Percentiles rank a stretch among this genome's conserved stretches.
Conservation (phyloP, 345 rosid species). For the Cardamine occulta region DNA sequence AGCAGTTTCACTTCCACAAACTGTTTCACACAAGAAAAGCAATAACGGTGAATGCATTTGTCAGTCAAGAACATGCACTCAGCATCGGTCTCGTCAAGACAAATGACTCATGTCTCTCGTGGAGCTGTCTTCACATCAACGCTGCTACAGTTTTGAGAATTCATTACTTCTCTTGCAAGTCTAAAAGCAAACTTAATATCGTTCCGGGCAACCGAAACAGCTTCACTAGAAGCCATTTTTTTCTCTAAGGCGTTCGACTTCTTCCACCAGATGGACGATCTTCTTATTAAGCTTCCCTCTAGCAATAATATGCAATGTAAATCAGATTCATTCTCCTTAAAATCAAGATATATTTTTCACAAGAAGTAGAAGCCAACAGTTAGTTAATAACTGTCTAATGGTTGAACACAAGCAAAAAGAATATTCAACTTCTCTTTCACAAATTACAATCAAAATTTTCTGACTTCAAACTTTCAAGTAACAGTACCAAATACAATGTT, state of each 20-base stretch:
- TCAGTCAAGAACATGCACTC: neutral
- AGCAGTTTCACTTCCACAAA: slow-evolving; percentile 26
- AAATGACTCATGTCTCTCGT: slow-evolving; percentile 59
- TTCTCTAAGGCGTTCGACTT: neutral
- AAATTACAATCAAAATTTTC: slow-evolving; percentile 50
- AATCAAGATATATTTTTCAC: neutral
- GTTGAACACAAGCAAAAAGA: neutral
- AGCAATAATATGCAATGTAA: neutral
- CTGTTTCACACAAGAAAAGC: neutral
- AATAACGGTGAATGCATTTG: neutral
- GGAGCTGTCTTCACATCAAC: slow-evolving; percentile 17
- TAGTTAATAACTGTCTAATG: neutral
- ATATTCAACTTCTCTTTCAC: slow-evolving; percentile 50
- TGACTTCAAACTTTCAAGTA: slow-evolving; percentile 34
- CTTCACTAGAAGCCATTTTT: neutral
- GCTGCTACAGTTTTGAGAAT: neutral
- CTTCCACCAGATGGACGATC: neutral
- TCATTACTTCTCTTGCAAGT: neutral
- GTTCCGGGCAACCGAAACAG: neutral
- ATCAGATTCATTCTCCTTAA: neutral
- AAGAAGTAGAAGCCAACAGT: slow-evolving; percentile 17
- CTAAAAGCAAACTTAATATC: neutral
- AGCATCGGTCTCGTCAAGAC: slow-evolving; percentile 54
- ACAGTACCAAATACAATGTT: neutral
- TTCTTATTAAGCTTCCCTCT: neutral